Conservation (phyloP, 148 eudicot species). For the Gaultheria prostrata region DNA sequence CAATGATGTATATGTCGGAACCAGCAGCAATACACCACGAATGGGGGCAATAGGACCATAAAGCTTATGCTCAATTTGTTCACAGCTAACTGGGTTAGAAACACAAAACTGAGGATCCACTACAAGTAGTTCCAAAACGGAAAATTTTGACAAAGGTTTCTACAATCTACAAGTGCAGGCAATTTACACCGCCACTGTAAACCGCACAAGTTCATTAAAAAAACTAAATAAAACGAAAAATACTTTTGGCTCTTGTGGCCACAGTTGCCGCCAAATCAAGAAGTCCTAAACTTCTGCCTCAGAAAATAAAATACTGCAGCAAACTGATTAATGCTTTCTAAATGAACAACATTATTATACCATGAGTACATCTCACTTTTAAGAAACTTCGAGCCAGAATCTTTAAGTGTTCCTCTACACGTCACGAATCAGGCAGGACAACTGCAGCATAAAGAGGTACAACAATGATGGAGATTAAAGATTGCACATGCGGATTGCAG, state of each 20-base stretch:
- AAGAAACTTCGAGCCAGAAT: slow-evolving; percentile 11
- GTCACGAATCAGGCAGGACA: background rate
- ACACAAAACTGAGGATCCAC: background rate
- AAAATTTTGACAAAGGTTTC: slow-evolving; percentile 17
- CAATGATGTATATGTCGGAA: background rate
- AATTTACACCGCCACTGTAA: slow-evolving; percentile 38
- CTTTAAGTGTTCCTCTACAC: background rate
- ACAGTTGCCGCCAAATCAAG: slow-evolving; percentile 14
- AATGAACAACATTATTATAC: background rate
- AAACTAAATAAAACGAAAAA: slow-evolving; percentile 13
- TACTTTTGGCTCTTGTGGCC: slow-evolving; percentile 14
- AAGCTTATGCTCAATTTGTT: background rate
- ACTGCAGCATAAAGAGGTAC: slow-evolving; percentile 1
- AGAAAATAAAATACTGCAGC: slow-evolving; percentile 16
- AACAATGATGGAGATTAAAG: background rate
- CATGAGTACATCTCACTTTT: slow-evolving; percentile 15
- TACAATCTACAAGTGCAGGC: slow-evolving; percentile 37
- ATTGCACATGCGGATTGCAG: background rate
- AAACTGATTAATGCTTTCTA: slow-evolving; percentile 18
- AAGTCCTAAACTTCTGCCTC: slow-evolving; percentile 25
- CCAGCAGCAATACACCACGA: background rate
- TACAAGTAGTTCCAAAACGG: slow-evolving; percentile 2
- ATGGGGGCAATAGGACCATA: background rate
- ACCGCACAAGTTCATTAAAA: slow-evolving; percentile 18
- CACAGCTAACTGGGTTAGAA: background rate